Evolutionary conservation across 805 yeast genomes (phyloP), one percentile per base, ranked within the genome.

Genomic region (Debaryomyces hansenii): DNA sequence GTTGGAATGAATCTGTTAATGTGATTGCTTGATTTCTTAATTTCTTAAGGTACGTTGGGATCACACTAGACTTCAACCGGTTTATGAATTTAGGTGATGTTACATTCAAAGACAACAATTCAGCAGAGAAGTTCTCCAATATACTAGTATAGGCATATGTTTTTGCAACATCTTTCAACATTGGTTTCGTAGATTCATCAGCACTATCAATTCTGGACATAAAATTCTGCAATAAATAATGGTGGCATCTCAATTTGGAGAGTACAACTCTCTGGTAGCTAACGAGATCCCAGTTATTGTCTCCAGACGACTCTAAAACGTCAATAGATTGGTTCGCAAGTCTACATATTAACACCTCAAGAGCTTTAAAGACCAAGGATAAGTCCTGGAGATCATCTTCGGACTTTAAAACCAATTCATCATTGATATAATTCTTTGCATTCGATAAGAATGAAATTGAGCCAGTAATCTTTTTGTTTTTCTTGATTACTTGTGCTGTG

Each of bases 1-100:
- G 77, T 66, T 85, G 82, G 75, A 90, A 90, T 1, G 95, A 78
- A 66, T 90, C 97, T 4, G 96, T 86, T 57, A 87, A 74, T 1
- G 87, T 85, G 63, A 89, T 81, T 45, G 85, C 87, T 57, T 85
- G 82, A 27, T 81, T 79, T 64, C 96, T 67, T 47, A 70, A 37
- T 35, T 52, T 48, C 4, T 50, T 33, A 47, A 66, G 60, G 45
- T 62, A 60, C 39, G 54, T 56, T 37, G 69, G 70, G 44, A 68
- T 60, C 6, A 28, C 18, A 18, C 28, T 36, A 10, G 20, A n/a
- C 6, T 32, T 35, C 18, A 31, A 28, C 3, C 14, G 11, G 20
- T 42, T 42, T 34, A 27, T 36, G 3, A 21, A 37, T 14, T 20
- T n/a, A 14, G 46, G 20, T 4, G 20, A 21, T 12, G 29, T 37